Evolutionary conservation across 2,329 filamentous ascomycete genomes (phyloP), one percentile per base, ranked within the genome.

Genomic region (Monosporascus sp.): DNA sequence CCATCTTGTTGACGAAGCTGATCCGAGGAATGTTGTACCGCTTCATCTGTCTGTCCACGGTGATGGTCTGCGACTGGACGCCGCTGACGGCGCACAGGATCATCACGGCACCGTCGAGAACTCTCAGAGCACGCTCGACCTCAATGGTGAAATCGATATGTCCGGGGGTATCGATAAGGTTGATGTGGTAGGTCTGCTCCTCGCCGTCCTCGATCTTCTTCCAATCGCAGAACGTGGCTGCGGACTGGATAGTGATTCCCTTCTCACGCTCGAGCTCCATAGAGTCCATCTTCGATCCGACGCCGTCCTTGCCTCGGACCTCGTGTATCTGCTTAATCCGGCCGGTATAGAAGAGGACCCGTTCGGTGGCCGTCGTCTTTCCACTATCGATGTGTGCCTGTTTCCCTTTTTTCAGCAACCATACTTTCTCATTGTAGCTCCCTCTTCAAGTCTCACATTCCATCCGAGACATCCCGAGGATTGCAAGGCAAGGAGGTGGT

Each of bases 121-220:
- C 94, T 70, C 94, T 85, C 69, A 99, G 77, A 54, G 94, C 94
- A 71, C 94, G 84, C 78, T 99, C 94, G 47, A 99, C 94, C 74
- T 99, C 94, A 60, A 99, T 97, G 16, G 94, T 99, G 70, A 99
- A 99, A 72, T 99, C 94, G 67, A 99, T 97, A 75, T 99, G 94
- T 44, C 94, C 94, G 3, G 94, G 94, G 1, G 94, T 99, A 72
- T 99, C 94, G 68, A 99, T 99, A 79, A 99, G 78, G 74, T 99
- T 99, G 78, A 99, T 86, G 72, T 99, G 93, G 74, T 96, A 99
- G 63, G 86, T 91, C 72, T 96, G 86, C 50, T 97, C 91, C 68
- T 89, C 83, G 61, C 88, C 89, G 59, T 93, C 76, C 65, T 90
- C 86, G 72, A 84, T 86, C 78, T 96, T 97, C 61, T 88, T 76